Evolutionary conservation across 2,329 filamentous ascomycete species (phyloP).

Genomic region (Stemphylium beticola): DNA sequence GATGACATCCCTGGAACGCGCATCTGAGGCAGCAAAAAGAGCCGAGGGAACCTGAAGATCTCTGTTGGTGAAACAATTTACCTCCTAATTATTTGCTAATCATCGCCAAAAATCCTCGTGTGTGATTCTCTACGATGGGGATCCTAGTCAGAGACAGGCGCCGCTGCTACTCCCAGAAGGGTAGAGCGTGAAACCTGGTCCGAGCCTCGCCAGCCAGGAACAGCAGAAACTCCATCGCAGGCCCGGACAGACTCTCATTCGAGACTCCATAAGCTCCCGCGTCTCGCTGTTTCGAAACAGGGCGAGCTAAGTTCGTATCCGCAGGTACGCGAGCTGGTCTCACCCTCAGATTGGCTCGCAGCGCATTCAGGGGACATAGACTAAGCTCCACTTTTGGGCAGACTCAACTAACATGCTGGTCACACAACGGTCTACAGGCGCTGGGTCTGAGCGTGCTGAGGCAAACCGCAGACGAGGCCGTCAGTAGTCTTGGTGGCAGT

Average conservation of each 20-base stretch:
- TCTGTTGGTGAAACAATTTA: conserved; percentile 17
- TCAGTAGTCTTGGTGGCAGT: conserved; percentile 17
- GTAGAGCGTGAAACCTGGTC: conserved; percentile 33
- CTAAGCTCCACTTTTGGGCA: conserved; percentile 20
- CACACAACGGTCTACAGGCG: conserved; percentile 30
- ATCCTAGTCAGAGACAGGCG: conserved; percentile 28
- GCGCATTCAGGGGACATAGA: conserved; percentile 23
- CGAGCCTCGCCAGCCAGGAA: conserved; percentile 22
- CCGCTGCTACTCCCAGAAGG: conserved; percentile 19
- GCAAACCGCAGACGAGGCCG: conserved; percentile 22
- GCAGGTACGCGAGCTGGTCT: conserved; percentile 16
- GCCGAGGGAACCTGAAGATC: conserved; percentile 1
- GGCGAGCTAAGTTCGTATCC: conserved; percentile 13
- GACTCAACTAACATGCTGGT: conserved; percentile 23
- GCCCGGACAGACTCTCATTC: conserved; percentile 16
- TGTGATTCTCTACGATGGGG: conserved; percentile 10
- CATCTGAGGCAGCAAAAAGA: background rate
- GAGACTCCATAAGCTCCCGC: conserved; percentile 23
- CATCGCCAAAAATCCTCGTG: conserved; percentile 4
- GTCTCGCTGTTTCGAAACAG: conserved; percentile 39
- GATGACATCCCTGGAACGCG: background rate
- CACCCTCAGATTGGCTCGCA: conserved; percentile 32
- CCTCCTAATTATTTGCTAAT: conserved; percentile 11
- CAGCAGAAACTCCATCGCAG: conserved; percentile 22
- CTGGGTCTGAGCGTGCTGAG: conserved; percentile 28